Conservation (phyloP, 208 protist genomes). For the Wallacemonas sp. region DNA sequence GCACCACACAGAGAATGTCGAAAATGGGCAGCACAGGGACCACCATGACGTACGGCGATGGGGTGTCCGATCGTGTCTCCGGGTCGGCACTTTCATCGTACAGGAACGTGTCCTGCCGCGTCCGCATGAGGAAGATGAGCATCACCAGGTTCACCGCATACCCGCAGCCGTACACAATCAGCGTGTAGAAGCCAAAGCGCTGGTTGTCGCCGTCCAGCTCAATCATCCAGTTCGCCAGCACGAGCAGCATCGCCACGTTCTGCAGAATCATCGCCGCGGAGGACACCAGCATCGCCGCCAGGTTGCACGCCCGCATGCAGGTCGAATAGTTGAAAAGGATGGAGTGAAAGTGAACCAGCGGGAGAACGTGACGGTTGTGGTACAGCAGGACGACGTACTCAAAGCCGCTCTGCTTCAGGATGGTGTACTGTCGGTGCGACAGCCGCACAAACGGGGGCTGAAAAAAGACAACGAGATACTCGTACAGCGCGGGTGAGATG, state of each 20-base stretch:
- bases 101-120: constrained; percentile 36
- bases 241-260: constrained; percentile 38
- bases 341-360: constrained; percentile 36
- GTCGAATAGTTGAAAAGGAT: constrained; percentile 47
- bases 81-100: constrained; percentile 43
- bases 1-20: constrained; percentile 55
- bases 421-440: constrained; percentile 43
- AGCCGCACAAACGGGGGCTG: constrained; percentile 61
- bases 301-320: constrained; percentile 35
- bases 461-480: constrained; percentile 71
- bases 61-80: constrained; percentile 20
- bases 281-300: constrained; percentile 50
- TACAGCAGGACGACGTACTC: constrained; percentile 78
- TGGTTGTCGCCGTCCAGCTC: constrained; percentile 17
- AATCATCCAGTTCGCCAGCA: constrained; percentile 48
- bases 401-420: constrained; percentile 76
- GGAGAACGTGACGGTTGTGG: constrained; percentile 65
- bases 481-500: constrained; percentile 57
- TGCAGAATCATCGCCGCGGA: constrained; percentile 31
- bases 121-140: constrained; percentile 64
- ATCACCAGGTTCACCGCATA: constrained; percentile 67
- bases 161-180: constrained; percentile 63
- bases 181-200: constrained; percentile 62
- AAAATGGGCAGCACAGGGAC: constrained; percentile 74
- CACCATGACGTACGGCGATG: constrained; percentile 63